Evolutionary conservation across 768 basidiomycete genomes (phyloP), one percentile per base, ranked within the genome.

Genomic region (Candolleomyces aberdarensis): DNA sequence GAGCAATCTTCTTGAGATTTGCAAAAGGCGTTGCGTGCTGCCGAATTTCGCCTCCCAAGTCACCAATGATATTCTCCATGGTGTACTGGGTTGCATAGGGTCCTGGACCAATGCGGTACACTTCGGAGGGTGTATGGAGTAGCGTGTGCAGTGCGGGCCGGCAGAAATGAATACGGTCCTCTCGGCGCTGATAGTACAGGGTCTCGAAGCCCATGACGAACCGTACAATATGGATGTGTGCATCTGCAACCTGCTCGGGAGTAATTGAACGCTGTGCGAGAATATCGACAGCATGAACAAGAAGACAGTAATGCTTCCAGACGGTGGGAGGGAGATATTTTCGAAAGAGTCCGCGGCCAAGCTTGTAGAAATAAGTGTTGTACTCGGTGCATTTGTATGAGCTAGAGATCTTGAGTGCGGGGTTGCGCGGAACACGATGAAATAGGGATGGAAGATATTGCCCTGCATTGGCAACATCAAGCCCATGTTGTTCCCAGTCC

Each of bases 291-390:
- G 57, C 71, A 48, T 44, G 36, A 5, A 77, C 74, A 2, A 74
- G 62, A 10, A 71, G 68, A 63, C 75, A 78, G 56, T 69, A 78
- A 40, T 75, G 68, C 3, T 55, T 22, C 63, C 67, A 75, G 32
- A 75, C 72, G n/a, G 55, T 20, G 0, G 50, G 6, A 0, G 72
- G 76, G 14, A 78, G 69, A 15, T 74, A 40, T 1, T 53, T 22
- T 11, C 62, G 58, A 32, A 62, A 32, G 11, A 77, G 64, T 11
- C 63, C 74, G 9, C 75, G 77, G 8, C 69, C 72, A 20, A 75
- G 69, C 0, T 73, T 72, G 64, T 65, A 77, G 13, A 78, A 15
- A 51, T 75, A 76, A 0, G 63, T 51, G 3, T 67, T 59, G 46
- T 57, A 80, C 54, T 80, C 76, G 36, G 65, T 66, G 20, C 47